Base-by-base conservation (phyloP, 768 basidiomycete genomes). In the Hericium coralloides region DNA sequence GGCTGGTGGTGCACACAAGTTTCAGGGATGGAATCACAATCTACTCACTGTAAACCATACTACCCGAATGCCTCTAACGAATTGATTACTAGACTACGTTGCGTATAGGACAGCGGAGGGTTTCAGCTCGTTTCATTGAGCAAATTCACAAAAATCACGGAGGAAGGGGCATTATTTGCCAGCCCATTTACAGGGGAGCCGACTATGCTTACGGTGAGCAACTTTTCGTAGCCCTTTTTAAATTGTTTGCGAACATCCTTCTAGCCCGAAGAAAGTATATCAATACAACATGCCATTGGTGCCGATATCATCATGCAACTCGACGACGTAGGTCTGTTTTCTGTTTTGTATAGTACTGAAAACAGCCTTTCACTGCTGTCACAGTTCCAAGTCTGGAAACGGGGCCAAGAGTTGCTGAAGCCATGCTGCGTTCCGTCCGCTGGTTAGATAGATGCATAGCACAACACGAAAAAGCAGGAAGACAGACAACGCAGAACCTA, bases 301-400 rank as follows among this genome's bases (percentile, higher is more conserved):
- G 89, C 86, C 25, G 92, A 95, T 67, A 95, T 95, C 58, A 92
- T 95, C 59, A 95, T 95, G 93, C 92, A 92, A 67, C 78, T 93
- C 17, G 92, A 94, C 68, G 92, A 94, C 69, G 92, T 94, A 52
- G 90, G 90, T 87, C 64, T 68, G 84, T 73, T 47, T 38, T 51
- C 55, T 23, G 0, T 38, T 37, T 56, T 36, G 23, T 49, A 43
- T 58, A 41, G 18, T 22, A n/a, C 14, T 2, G 4, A 2, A 7
- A 15, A 8, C 20, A 14, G 41, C 38, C 2, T 12, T 15, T 39
- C 43, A 23, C 57, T 60, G 57, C 56, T 58, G 43, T 62, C 48
- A 58, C 63, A 87, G 92, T 95, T 0, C 82, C 88, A 38, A 92
- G 89, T 69, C 70, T 94, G 45, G 89, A 88, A 0, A 78, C 80